Conservation (phyloP, 441 rosid species). For the Pelargonium fulgidum region DNA sequence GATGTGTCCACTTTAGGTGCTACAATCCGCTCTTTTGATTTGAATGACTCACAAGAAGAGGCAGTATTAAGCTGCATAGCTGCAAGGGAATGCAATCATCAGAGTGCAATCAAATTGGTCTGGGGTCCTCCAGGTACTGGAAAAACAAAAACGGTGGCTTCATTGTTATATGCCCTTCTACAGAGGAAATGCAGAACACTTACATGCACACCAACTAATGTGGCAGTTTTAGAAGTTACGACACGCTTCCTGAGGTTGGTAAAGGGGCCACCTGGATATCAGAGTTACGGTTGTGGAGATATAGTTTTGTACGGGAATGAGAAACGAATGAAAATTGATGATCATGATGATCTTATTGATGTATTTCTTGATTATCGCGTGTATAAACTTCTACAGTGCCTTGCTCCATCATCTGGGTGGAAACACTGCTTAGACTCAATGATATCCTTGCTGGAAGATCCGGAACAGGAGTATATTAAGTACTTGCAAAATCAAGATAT, state of each 20-base stretch:
- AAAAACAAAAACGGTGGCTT: not conserved
- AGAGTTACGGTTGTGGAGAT: not conserved
- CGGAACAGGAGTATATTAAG: not conserved
- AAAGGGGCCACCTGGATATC: not conserved
- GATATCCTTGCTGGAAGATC: too few relatives aligned
- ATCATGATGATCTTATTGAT: not conserved
- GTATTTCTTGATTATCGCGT: not conserved
- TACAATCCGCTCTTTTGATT: too few relatives aligned
- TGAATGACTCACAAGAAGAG: not conserved
- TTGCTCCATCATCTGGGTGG: not conserved
- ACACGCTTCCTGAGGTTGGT: slow-evolving; percentile 1
- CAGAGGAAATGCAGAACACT: not conserved
- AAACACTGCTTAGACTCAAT: too few relatives aligned
- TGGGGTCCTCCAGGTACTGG: slow-evolving; percentile 12
- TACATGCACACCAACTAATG: slow-evolving; percentile 6
- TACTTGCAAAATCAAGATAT: not conserved
- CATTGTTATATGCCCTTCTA: not conserved
- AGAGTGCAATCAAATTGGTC: slow-evolving; percentile 5
- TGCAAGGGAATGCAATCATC: slow-evolving; percentile 25
- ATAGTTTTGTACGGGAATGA: not conserved
- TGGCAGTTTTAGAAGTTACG: slow-evolving; percentile 2
- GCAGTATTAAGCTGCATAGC: slow-evolving; percentile 16
- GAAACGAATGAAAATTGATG: not conserved
- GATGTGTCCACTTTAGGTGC: too few relatives aligned
- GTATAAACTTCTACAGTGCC: not conserved